These are phyloP conservation scores for Fusarium siculi DNA, from an alignment of 2,329 filamentous ascomycete species.

Conservation along the genomic window DNA sequence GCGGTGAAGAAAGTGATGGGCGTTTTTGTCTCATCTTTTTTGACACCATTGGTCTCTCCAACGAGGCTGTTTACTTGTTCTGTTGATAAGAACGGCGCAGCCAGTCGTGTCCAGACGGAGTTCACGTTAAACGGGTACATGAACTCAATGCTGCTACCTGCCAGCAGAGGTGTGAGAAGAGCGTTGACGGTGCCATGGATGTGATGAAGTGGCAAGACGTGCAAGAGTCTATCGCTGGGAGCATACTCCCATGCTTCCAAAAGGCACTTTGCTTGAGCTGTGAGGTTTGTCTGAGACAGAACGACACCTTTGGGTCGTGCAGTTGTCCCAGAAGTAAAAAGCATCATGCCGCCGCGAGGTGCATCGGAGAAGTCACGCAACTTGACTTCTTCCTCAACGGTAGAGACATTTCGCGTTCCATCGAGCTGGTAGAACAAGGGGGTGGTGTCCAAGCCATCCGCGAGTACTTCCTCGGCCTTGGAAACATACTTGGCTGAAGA, in stretches of 20 bases:
- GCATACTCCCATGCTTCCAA: conserved; percentile 88
- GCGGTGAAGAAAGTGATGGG: conserved; percentile 91
- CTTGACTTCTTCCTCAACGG: conserved; percentile 62
- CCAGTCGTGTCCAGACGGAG: conserved; percentile 85
- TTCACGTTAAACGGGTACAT: conserved; percentile 93
- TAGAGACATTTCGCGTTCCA: conserved; percentile 69
- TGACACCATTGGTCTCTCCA: not conserved
- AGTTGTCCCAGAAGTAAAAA: conserved; percentile 97
- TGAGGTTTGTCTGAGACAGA: conserved; percentile 80
- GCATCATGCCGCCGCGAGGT: conserved; percentile 83
- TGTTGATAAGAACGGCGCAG: conserved; percentile 74
- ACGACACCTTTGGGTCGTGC: conserved; percentile 96
- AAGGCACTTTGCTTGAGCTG: conserved; percentile 83
- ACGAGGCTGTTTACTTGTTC: conserved; percentile 18
- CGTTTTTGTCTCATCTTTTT: conserved; percentile 32
- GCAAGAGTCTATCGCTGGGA: conserved; percentile 80
- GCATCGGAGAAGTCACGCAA: conserved; percentile 63
- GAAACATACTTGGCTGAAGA: conserved; percentile 80
- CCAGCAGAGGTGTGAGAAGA: conserved; percentile 84
- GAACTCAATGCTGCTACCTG: conserved; percentile 91
- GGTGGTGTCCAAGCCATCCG: conserved; percentile 68
- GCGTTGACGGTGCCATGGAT: conserved; percentile 97
- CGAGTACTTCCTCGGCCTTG: conserved; percentile 79
- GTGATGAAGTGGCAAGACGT: conserved; percentile 93
- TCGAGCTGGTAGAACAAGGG: conserved; percentile 73